These are phyloP conservation scores for Lentinula lateritia DNA, from an alignment of 768 basidiomycete species.

Conservation along the genomic window DNA sequence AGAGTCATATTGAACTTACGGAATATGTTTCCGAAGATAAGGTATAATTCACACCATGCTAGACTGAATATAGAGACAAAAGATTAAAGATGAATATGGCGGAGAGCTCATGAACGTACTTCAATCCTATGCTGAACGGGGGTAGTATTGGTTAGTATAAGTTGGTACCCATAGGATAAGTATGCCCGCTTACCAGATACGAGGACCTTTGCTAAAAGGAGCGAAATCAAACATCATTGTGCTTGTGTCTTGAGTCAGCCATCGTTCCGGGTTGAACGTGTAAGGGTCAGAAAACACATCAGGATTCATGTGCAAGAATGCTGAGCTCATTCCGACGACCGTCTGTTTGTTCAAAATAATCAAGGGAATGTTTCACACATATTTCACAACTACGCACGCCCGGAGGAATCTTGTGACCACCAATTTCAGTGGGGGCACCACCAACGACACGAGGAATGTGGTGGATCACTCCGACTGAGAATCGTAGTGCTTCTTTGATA, in stretches of 20 bases:
- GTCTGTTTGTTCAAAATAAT: slow-evolving; percentile 23
- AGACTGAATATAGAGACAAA: slow-evolving; percentile 7
- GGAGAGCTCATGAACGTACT: neutral
- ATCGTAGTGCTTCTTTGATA: slow-evolving; percentile 39
- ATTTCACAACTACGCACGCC: slow-evolving; percentile 22
- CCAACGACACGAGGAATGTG: slow-evolving; percentile 36
- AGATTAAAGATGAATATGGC: slow-evolving; percentile 1
- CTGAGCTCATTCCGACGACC: slow-evolving; percentile 34
- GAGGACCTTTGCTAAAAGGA: slow-evolving; percentile 37
- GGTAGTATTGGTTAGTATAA: neutral
- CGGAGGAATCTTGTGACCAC: slow-evolving; percentile 29
- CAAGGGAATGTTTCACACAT: no score
- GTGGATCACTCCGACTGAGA: slow-evolving; percentile 33
- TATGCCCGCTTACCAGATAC: slow-evolving; percentile 29
- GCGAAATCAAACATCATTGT: slow-evolving; percentile 36
- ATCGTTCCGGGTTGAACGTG: slow-evolving; percentile 35
- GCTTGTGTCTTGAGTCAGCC: slow-evolving; percentile 30
- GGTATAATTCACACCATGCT: slow-evolving; percentile 17
- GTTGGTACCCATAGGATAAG: neutral
- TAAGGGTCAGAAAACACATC: slow-evolving; percentile 35
- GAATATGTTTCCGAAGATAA: slow-evolving; percentile 14
- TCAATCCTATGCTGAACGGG: neutral
- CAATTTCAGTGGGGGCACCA: slow-evolving; percentile 24
- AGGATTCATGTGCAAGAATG: slow-evolving; percentile 32
- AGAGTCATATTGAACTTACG: slow-evolving; percentile 15